Evolutionary conservation across 345 rosid species (phyloP).

Genomic region (Hibiscus tridactylites): DNA sequence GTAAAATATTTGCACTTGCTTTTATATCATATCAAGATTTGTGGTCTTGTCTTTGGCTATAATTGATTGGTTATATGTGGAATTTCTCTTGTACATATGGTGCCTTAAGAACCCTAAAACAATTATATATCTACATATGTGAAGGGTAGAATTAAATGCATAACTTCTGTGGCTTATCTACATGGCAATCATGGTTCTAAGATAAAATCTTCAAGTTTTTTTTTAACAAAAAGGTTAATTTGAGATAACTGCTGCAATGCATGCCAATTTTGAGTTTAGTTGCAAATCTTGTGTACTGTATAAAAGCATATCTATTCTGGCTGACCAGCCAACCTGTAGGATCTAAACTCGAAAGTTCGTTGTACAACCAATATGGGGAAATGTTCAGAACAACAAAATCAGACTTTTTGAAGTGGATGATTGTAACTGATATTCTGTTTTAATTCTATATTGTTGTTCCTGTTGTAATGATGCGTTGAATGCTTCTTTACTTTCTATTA

Average conservation of each 20-base stretch:
- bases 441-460: not conserved
- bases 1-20: not conserved
- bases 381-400: not conserved
- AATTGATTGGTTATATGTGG: not conserved
- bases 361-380: not conserved
- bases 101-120: not conserved
- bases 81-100: not conserved
- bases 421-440: not conserved
- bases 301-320: not conserved
- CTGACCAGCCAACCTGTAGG: not conserved
- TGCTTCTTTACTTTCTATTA: conserved; percentile 11
- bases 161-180: not conserved
- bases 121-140: not conserved
- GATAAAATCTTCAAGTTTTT: not conserved
- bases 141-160: not conserved
- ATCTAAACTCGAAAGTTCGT: not conserved
- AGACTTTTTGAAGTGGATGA: not conserved
- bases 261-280: not conserved
- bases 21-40: not conserved
- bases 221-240: not conserved
- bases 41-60: not conserved
- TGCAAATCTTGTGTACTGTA: not conserved
- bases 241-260: not conserved
- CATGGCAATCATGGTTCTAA: not conserved
- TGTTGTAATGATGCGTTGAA: not conserved